These are phyloP conservation scores for Marsdenia floribunda DNA, from an alignment of 257 asterid species.

Conservation along the genomic window DNA sequence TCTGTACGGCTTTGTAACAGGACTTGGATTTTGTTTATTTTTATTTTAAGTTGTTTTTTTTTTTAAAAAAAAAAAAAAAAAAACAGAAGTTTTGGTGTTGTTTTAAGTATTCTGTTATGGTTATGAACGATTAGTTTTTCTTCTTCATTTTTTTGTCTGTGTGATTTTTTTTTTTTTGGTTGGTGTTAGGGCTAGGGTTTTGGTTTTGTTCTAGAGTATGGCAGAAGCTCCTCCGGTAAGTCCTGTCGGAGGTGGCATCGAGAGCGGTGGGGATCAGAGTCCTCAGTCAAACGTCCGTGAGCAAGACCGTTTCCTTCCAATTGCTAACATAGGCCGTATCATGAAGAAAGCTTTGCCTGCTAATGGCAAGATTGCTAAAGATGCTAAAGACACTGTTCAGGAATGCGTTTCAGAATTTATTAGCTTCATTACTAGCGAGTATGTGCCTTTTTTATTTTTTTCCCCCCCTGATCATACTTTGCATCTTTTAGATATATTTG, in stretches of 20 bases:
- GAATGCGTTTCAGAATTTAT: conserved; percentile 77
- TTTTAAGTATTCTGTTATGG: neutral
- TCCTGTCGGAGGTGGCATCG: conserved; percentile 38
- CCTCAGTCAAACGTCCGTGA: conserved; percentile 60
- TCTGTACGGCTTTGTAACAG: conserved; percentile 6
- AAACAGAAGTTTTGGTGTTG: neutral
- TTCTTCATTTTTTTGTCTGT: neutral
- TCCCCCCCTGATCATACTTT: neutral
- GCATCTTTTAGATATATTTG: neutral
- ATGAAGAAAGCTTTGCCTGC: conserved; percentile 76
- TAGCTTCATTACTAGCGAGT: conserved; percentile 81
- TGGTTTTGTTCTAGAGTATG: conserved; percentile 20
- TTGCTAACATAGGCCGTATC: conserved; percentile 68
- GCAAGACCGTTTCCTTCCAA: conserved; percentile 67
- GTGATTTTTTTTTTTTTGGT: neutral
- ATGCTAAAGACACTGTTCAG: conserved; percentile 72
- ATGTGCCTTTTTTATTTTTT: conserved; percentile 9
- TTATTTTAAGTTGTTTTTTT: neutral
- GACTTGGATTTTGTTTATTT: neutral
- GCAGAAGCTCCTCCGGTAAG: conserved; percentile 23
- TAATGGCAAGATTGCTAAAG: conserved; percentile 68
- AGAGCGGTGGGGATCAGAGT: conserved; percentile 67
- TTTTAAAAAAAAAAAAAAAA: too few species aligned
- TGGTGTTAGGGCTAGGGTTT: conserved; percentile 10
- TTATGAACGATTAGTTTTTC: neutral